Evolutionary conservation across 345 rosid species (phyloP).

Genomic region (Pseudoturritis turrita): DNA sequence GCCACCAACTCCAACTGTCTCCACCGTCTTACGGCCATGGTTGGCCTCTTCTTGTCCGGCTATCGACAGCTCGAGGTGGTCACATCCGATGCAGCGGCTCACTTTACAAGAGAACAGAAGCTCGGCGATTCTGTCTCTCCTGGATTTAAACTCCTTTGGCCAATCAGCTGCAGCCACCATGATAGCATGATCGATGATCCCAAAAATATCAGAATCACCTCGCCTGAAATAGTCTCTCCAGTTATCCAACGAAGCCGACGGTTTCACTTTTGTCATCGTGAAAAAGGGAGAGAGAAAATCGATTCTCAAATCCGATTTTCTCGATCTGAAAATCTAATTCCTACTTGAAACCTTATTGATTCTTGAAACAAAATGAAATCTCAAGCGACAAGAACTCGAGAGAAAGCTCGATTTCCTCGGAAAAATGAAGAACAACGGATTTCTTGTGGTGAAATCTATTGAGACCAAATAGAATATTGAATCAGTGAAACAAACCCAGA

Average conservation of each 20-base stretch:
- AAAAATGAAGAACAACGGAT: too few species aligned
- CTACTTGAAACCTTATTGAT: background rate
- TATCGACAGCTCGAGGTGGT: constrained; percentile 40
- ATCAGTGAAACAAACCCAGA: background rate
- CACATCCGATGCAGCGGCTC: constrained; percentile 58
- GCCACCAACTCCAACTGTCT: background rate
- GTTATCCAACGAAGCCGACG: constrained; percentile 38
- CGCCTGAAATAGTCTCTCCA: constrained; percentile 77
- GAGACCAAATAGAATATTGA: background rate
- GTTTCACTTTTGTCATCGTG: background rate
- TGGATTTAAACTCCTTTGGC: constrained; percentile 55
- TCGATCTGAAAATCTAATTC: background rate
- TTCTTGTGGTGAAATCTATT: too few species aligned
- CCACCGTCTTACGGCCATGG: constrained; percentile 2
- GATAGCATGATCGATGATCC: constrained; percentile 64
- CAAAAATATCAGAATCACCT: constrained; percentile 63
- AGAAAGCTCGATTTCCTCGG: too few species aligned
- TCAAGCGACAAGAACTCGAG: too few species aligned
- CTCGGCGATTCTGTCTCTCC: constrained; percentile 69
- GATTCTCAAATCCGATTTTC: background rate
- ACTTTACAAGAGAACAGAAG: constrained; percentile 48
- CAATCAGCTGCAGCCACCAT: constrained; percentile 73
- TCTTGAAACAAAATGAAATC: background rate
- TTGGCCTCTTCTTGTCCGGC: constrained; percentile 30
- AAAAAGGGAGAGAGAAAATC: background rate